Percentiles rank a stretch among this genome's conserved stretches.
Evolutionary conservation across 2,329 filamentous ascomycete genomes (phyloP).

Genomic region (Venturia effusa): DNA sequence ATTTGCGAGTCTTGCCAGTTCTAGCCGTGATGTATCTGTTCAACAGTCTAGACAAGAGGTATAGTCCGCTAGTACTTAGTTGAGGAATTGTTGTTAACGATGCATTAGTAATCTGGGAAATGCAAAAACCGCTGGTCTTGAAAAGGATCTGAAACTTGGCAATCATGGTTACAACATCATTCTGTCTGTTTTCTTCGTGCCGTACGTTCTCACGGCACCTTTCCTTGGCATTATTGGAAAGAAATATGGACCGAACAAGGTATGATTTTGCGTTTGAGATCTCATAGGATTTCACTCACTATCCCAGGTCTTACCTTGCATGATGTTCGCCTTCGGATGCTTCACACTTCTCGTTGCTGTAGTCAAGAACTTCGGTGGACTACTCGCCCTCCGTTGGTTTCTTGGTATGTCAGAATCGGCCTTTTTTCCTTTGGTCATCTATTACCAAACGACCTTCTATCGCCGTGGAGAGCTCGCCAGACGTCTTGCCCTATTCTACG

Average conservation of each 20-base stretch:
- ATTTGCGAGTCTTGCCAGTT: constrained; percentile 44
- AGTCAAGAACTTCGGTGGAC: constrained; percentile 49
- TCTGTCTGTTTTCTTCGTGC: constrained; percentile 63
- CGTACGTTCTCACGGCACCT: constrained; percentile 60
- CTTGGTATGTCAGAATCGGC: constrained; percentile 53
- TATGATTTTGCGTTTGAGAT: constrained; percentile 19
- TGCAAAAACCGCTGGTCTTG: constrained; percentile 34
- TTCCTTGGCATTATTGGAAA: constrained; percentile 57
- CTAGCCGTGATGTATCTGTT: constrained; percentile 51
- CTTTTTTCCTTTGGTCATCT: constrained; percentile 60
- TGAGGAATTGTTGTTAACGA: neutral
- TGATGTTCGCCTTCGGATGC: constrained; percentile 59
- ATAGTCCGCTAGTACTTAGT: neutral
- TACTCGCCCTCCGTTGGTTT: constrained; percentile 60
- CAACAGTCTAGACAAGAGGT: constrained; percentile 22
- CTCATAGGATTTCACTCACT: neutral
- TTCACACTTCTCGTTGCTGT: constrained; percentile 51
- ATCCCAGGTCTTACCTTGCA: constrained; percentile 38
- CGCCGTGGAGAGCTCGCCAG: constrained; percentile 59
- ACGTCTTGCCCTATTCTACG: constrained; percentile 64
- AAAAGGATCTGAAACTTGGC: constrained; percentile 44
- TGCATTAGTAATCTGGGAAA: constrained; percentile 24
- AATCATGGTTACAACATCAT: constrained; percentile 58
- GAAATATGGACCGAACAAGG: constrained; percentile 51
- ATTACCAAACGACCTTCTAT: constrained; percentile 54